phyloP scores from a whole-genome alignment of 2,329 filamentous ascomycete genomes.

The Ophiostoma himal-ulmi region DNA sequence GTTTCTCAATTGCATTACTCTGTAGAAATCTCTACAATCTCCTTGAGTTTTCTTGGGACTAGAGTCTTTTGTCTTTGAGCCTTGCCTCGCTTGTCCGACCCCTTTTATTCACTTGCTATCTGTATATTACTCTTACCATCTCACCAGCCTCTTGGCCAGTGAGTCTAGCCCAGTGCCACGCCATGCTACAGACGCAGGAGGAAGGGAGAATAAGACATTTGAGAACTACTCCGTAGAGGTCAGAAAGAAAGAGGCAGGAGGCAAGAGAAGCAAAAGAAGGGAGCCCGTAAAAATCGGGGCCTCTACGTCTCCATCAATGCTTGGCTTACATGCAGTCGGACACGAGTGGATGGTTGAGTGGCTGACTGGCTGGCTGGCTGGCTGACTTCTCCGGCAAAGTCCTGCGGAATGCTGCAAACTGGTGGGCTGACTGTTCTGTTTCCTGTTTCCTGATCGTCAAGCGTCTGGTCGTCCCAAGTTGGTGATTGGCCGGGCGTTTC shows the following conservation, averaged over 20 bases:
- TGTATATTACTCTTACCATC: neutral
- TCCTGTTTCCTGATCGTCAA: constrained; percentile 21
- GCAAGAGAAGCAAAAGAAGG: constrained; percentile 2
- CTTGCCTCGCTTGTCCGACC: neutral
- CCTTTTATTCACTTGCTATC: neutral
- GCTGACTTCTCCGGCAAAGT: no score
- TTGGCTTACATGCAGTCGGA: neutral
- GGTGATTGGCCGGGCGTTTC: constrained; percentile 25
- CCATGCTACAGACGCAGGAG: neutral
- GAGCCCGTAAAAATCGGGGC: constrained; percentile 2
- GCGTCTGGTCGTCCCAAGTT: neutral
- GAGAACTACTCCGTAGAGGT: neutral
- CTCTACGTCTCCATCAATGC: neutral
- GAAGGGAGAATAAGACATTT: neutral
- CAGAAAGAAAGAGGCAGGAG: neutral
- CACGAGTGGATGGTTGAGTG: neutral
- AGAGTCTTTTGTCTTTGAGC: neutral
- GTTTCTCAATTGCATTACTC: no score
- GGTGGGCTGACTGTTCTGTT: constrained; percentile 7
- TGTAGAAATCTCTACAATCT: neutral
- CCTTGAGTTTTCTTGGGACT: neutral
- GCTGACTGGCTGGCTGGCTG: neutral
- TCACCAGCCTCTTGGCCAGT: neutral
- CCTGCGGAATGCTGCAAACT: neutral
- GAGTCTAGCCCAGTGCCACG: neutral